Percentiles rank a stretch among this genome's conserved stretches.
Conservation (phyloP, 371 early-diverging fungal genomes). For the Mortierella sp. region DNA sequence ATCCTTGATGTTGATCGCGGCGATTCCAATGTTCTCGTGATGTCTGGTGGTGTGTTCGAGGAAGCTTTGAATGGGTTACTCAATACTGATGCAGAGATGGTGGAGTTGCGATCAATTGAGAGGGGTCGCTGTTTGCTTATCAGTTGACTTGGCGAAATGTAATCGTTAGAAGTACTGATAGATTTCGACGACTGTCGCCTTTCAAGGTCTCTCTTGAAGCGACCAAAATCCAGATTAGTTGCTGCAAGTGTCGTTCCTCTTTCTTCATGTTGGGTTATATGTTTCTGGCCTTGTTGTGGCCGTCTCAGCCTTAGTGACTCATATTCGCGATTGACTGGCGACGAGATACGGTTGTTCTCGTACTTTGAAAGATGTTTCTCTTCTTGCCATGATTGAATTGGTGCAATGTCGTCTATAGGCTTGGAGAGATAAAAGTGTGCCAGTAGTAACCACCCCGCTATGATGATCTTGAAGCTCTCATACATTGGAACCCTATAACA, state of each 20-base stretch:
- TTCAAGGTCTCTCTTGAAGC: slow-evolving; percentile 52
- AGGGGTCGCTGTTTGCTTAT: slow-evolving; percentile 2
- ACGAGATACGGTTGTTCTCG: neutral
- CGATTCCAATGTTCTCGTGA: neutral
- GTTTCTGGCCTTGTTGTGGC: neutral
- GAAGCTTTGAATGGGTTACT: slow-evolving; percentile 18
- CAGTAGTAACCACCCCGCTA: slow-evolving; percentile 43
- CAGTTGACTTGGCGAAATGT: neutral
- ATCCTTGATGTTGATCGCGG: neutral
- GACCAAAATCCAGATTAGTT: slow-evolving; percentile 38
- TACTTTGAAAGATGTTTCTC: neutral
- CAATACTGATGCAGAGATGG: slow-evolving; percentile 5
- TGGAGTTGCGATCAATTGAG: neutral
- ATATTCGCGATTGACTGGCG: neutral
- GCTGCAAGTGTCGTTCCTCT: neutral
- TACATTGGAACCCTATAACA: slow-evolving; percentile 31
- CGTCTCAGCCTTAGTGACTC: slow-evolving; percentile 3
- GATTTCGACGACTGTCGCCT: slow-evolving; percentile 30
- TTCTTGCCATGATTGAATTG: neutral
- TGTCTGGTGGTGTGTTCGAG: neutral
- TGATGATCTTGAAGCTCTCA: slow-evolving; percentile 37
- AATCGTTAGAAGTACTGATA: slow-evolving; percentile 3
- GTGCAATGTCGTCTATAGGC: neutral
- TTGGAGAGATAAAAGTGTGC: slow-evolving; percentile 41
- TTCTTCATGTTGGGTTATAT: neutral